These are phyloP conservation scores for Pascua guehoae DNA, from an alignment of 1,284 basidiomycete genomes.

Conservation along the genomic window DNA sequence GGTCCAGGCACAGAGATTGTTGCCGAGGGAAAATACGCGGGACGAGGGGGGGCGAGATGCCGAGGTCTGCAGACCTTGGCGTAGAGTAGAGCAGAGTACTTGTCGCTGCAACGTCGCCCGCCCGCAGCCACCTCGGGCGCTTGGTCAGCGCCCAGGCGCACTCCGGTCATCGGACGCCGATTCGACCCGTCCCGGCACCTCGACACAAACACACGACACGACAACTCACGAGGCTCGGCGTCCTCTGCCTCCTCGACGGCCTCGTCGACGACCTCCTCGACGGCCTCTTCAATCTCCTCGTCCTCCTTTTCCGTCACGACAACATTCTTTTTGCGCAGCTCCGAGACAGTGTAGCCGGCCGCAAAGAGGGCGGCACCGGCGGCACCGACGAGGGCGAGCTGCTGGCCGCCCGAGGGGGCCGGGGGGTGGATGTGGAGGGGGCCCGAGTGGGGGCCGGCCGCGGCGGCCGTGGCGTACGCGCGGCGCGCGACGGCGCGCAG, in stretches of 20 bases:
- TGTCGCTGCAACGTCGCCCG: neutral
- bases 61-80: neutral
- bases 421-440: no score
- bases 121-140: neutral
- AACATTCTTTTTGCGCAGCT: constrained; percentile 4
- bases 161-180: neutral
- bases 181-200: neutral
- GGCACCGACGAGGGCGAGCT: neutral
- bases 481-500: no score
- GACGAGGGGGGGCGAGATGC: neutral
- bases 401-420: neutral
- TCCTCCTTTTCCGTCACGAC: constrained; percentile 1
- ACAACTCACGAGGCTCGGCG: constrained; percentile 3
- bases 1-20: neutral
- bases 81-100: neutral
- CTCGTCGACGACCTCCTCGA: constrained; percentile 4
- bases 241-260: constrained; percentile 7
- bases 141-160: neutral
- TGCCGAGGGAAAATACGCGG: neutral
- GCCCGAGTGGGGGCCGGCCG: no score
- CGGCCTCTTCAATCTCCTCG: constrained; percentile 3
- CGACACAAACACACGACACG: neutral
- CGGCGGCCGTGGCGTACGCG: no score
- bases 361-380: constrained; percentile 5
- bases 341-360: neutral